phyloP scores from a whole-genome alignment of 2,329 filamentous ascomycete species.

The Blastomyces emzantsi region DNA sequence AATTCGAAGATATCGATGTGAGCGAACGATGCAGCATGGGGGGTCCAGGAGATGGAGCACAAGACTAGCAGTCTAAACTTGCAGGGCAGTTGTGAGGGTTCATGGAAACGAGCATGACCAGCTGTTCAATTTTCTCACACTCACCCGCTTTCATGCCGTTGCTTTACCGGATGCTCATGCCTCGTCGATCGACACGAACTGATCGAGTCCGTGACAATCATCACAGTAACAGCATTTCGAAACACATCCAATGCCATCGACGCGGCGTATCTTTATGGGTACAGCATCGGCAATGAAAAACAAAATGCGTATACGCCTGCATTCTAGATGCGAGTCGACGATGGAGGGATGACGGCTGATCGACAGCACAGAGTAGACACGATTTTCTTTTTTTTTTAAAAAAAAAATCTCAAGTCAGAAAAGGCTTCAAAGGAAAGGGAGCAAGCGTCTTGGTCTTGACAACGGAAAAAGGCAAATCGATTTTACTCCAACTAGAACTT shows the following conservation, averaged over 20 bases:
- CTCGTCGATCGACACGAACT: background rate
- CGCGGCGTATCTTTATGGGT: background rate
- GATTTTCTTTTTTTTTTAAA: background rate
- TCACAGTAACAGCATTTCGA: background rate
- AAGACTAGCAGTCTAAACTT: background rate
- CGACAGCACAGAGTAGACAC: background rate
- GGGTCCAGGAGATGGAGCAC: background rate
- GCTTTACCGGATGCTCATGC: background rate
- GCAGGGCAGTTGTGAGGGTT: background rate
- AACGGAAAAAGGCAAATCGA: background rate
- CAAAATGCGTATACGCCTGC: background rate
- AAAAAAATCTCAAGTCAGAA: background rate
- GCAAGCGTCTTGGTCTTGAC: background rate
- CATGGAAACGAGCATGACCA: constrained; percentile 2
- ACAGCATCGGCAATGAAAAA: background rate
- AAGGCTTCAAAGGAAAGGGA: background rate
- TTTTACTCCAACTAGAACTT: background rate
- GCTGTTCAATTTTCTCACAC: background rate
- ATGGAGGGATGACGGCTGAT: background rate
- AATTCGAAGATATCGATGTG: background rate
- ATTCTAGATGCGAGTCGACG: background rate
- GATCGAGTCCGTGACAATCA: background rate
- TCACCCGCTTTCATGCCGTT: background rate
- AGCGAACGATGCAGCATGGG: background rate
- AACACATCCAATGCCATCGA: constrained; percentile 9